phyloP scores from a whole-genome alignment of 495 filamentous ascomycete species.

The Neurospora cerealis region DNA sequence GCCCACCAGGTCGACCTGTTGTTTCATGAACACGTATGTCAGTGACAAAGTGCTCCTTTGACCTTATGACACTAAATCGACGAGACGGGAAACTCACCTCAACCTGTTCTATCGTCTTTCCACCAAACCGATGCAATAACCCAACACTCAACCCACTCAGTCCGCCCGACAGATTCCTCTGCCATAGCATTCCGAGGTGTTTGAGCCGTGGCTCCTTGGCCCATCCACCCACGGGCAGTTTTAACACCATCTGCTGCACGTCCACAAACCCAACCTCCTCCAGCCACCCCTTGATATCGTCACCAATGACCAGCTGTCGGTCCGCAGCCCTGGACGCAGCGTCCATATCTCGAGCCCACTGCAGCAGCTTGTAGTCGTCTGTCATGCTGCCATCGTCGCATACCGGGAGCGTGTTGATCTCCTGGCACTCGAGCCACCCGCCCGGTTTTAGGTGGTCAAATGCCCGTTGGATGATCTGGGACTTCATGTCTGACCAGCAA shows the following conservation, averaged over 20 bases:
- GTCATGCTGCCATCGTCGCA: slow-evolving; percentile 55
- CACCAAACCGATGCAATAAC: slow-evolving; percentile 24
- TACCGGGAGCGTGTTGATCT: slow-evolving; percentile 43
- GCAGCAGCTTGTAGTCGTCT: slow-evolving; percentile 28
- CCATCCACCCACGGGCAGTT: slow-evolving; percentile 51
- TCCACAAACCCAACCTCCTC: slow-evolving; percentile 54
- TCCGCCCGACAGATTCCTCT: slow-evolving; percentile 21
- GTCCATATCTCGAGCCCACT: slow-evolving; percentile 43
- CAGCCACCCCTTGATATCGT: slow-evolving; percentile 45
- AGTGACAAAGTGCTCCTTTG: not conserved
- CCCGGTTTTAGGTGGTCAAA: slow-evolving; percentile 48
- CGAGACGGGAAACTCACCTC: slow-evolving; percentile 18
- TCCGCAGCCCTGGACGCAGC: slow-evolving; percentile 38
- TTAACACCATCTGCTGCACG: slow-evolving; percentile 44
- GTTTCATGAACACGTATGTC: not conserved
- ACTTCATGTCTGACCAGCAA: slow-evolving; percentile 35
- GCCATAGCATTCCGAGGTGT: slow-evolving; percentile 27
- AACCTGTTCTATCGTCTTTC: slow-evolving; percentile 31
- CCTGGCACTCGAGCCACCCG: slow-evolving; percentile 58
- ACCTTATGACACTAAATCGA: not conserved
- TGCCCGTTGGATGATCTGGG: slow-evolving; percentile 26
- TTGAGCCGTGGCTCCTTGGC: slow-evolving; percentile 15
- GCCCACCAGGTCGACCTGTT: slow-evolving; percentile 47
- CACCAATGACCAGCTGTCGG: slow-evolving; percentile 41
- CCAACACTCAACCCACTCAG: slow-evolving; percentile 21